phyloP scores from a whole-genome alignment of 495 filamentous ascomycete species.

The Penicillium steckii region DNA sequence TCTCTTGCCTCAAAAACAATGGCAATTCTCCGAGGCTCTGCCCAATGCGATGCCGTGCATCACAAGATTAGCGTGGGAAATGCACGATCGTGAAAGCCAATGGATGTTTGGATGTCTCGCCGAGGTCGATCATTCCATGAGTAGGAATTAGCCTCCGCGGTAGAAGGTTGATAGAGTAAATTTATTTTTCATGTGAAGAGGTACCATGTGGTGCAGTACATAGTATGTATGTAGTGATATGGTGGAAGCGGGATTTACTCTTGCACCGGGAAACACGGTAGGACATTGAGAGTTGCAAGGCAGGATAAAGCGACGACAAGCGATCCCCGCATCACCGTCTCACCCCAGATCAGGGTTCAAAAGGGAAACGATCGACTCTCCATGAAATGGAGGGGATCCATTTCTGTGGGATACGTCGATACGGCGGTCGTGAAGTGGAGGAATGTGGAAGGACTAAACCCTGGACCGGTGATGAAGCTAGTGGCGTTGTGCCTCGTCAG shows the following conservation, averaged over 20 bases:
- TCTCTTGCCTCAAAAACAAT: background rate
- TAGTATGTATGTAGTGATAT: background rate
- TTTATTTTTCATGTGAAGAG: constrained; percentile 16
- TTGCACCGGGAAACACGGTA: too few relatives aligned
- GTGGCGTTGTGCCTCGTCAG: background rate
- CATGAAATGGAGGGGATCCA: background rate
- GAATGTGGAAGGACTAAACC: background rate
- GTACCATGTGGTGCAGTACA: too few relatives aligned
- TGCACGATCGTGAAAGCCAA: constrained; percentile 12
- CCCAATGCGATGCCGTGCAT: background rate
- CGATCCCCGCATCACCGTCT: constrained; percentile 18
- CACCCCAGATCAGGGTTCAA: constrained; percentile 3
- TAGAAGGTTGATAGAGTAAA: too few relatives aligned
- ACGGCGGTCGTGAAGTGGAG: too few relatives aligned
- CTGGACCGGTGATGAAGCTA: background rate
- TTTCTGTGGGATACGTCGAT: too few relatives aligned
- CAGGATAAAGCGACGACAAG: background rate
- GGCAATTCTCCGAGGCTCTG: constrained; percentile 19
- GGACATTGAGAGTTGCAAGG: background rate
- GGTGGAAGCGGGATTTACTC: background rate
- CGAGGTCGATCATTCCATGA: constrained; percentile 22
- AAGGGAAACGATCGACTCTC: constrained; percentile 6
- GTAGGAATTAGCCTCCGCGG: too few relatives aligned
- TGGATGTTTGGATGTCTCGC: too few relatives aligned
- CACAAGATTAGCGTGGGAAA: constrained; percentile 16